Conservation (phyloP, 2,329 filamentous ascomycete genomes). For the Botryotinia narcissicola region DNA sequence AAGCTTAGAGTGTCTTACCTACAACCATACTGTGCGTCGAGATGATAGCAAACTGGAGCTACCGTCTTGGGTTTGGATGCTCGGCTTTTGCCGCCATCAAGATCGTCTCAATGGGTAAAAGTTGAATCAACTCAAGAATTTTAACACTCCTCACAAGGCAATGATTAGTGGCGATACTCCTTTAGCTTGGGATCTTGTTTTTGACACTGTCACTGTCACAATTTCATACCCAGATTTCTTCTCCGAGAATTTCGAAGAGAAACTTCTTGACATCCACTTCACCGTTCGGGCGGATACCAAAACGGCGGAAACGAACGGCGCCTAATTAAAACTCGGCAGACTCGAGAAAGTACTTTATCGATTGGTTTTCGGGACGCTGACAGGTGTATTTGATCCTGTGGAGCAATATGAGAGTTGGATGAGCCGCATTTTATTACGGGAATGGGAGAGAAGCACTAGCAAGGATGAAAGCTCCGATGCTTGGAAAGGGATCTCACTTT, state of each 20-base stretch:
- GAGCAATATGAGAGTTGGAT: neutral
- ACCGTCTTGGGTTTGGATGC: too few relatives aligned
- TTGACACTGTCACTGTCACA: neutral
- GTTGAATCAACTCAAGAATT: neutral
- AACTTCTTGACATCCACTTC: neutral
- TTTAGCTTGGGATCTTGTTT: neutral
- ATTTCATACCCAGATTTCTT: neutral
- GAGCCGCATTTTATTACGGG: neutral
- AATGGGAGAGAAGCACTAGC: neutral
- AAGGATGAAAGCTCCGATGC: neutral
- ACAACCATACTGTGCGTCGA: too few relatives aligned
- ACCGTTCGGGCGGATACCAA: neutral
- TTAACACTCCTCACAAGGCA: neutral
- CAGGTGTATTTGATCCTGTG: neutral
- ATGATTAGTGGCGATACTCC: neutral
- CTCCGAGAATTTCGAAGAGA: neutral
- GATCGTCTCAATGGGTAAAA: neutral
- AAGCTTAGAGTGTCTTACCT: too few relatives aligned
- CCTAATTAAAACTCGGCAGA: neutral
- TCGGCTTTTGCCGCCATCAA: neutral
- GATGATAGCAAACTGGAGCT: too few relatives aligned
- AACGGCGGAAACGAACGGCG: too few relatives aligned
- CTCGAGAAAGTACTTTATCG: neutral
- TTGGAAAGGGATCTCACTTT: neutral
- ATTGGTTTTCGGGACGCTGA: too few relatives aligned